These are phyloP conservation scores for Alopecurus myosuroides DNA, from an alignment of 176 grass and related monocot species.

Conservation along the genomic window DNA sequence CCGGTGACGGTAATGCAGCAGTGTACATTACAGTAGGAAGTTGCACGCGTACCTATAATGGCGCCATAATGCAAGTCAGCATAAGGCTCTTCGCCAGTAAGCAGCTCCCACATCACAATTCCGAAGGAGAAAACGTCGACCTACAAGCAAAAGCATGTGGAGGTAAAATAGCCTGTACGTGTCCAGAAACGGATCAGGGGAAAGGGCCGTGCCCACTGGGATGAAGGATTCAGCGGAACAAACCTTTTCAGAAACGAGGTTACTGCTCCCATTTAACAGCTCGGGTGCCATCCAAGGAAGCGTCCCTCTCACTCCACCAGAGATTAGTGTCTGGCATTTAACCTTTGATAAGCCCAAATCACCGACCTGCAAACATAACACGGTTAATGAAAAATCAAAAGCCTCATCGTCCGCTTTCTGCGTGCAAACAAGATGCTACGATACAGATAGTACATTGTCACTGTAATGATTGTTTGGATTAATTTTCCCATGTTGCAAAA, in stretches of 20 bases:
- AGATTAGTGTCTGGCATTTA: slow-evolving; percentile 89
- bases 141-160: slow-evolving; percentile 25
- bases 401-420: background rate
- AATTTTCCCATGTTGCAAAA: background rate
- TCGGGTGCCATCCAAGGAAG: slow-evolving; percentile 99
- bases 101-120: slow-evolving; percentile 95
- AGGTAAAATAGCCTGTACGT: background rate
- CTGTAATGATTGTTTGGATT: background rate
- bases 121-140: slow-evolving; percentile 99
- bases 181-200: background rate
- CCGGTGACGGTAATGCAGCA: background rate
- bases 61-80: slow-evolving; percentile 84
- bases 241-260: slow-evolving; percentile 93
- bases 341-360: slow-evolving; percentile 97
- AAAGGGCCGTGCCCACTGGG: background rate
- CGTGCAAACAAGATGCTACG: background rate
- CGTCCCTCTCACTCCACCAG: slow-evolving; percentile 92
- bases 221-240: background rate
- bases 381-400: background rate
- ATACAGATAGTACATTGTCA: background rate
- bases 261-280: slow-evolving; percentile 83
- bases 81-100: slow-evolving; percentile 93
- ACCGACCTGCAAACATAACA: slow-evolving; percentile 63
- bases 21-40: background rate
- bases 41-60: slow-evolving; percentile 62